Evolutionary conservation across 2,329 filamentous ascomycete genomes (phyloP).

Genomic region (Aureobasidium sp.): DNA sequence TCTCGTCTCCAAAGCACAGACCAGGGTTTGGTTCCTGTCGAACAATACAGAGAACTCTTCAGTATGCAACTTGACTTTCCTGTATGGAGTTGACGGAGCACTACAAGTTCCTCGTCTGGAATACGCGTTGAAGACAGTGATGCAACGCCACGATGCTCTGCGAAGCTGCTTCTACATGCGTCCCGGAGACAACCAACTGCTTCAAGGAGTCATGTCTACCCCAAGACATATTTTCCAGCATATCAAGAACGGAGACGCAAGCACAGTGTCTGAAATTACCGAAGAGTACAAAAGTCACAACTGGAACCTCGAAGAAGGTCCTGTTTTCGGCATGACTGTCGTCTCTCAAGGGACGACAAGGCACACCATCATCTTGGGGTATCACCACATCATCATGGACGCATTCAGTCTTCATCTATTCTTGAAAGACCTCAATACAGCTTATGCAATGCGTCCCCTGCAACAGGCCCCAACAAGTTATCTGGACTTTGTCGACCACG

Average conservation of each 20-base stretch:
- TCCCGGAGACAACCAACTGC: slow-evolving; percentile 7
- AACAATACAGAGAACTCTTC: slow-evolving; percentile 17
- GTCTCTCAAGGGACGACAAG: slow-evolving; percentile 10
- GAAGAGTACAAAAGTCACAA: slow-evolving; percentile 4
- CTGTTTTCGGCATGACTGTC: slow-evolving; percentile 19
- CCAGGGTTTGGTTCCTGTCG: slow-evolving; percentile 18
- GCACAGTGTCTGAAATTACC: too few relatives aligned
- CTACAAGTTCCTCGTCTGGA: neutral
- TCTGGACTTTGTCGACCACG: neutral
- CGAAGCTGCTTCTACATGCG: slow-evolving; percentile 13
- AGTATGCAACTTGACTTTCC: slow-evolving; percentile 14
- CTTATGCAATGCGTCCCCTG: slow-evolving; percentile 15
- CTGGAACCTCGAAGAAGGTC: slow-evolving; percentile 23
- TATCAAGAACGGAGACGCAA: neutral
- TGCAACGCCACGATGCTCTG: slow-evolving; percentile 14
- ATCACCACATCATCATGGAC: slow-evolving; percentile 33
- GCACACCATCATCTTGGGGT: slow-evolving; percentile 25
- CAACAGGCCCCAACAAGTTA: neutral
- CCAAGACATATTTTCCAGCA: neutral
- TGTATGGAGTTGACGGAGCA: neutral
- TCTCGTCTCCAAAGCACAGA: slow-evolving; percentile 19
- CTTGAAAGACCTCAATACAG: slow-evolving; percentile 21
- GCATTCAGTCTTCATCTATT: slow-evolving; percentile 25
- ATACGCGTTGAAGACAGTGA: neutral
- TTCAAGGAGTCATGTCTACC: neutral